Evolutionary conservation across 305 asterid species (phyloP).

Genomic region (Fraxinus dipetala): DNA sequence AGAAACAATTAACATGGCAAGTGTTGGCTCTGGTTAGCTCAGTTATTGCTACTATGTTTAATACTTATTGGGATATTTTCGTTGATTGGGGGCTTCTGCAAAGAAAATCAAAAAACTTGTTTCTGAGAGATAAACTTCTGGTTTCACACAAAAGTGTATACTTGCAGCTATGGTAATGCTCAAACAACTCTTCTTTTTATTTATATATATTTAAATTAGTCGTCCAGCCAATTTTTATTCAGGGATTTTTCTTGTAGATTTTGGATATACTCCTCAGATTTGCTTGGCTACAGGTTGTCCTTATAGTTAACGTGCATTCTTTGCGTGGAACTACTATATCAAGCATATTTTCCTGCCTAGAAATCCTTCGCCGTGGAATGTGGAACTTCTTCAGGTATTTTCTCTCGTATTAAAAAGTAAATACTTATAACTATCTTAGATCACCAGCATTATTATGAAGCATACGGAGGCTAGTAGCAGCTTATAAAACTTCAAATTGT

Average conservation of each 20-base stretch:
- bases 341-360: constrained; percentile 58
- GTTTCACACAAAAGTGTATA: constrained; percentile 51
- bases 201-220: neutral
- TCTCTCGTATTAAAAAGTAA: neutral
- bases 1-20: constrained; percentile 49
- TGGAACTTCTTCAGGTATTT: constrained; percentile 90
- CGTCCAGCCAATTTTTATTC: constrained; percentile 2
- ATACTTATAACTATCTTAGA: neutral
- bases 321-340: constrained; percentile 51
- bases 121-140: constrained; percentile 61
- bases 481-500: neutral
- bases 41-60: constrained; percentile 46
- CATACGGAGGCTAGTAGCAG: neutral
- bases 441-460: neutral
- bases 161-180: constrained; percentile 58
- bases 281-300: constrained; percentile 75
- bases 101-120: constrained; percentile 54
- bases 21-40: constrained; percentile 62
- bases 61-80: constrained; percentile 80
- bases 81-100: constrained; percentile 82
- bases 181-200: neutral
- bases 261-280: constrained; percentile 67
- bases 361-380: constrained; percentile 77
- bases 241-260: constrained; percentile 40
- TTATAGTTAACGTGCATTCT: constrained; percentile 50